These are phyloP conservation scores for Bjerkandera adusta DNA, from an alignment of 1,284 basidiomycete species.

Conservation along the genomic window DNA sequence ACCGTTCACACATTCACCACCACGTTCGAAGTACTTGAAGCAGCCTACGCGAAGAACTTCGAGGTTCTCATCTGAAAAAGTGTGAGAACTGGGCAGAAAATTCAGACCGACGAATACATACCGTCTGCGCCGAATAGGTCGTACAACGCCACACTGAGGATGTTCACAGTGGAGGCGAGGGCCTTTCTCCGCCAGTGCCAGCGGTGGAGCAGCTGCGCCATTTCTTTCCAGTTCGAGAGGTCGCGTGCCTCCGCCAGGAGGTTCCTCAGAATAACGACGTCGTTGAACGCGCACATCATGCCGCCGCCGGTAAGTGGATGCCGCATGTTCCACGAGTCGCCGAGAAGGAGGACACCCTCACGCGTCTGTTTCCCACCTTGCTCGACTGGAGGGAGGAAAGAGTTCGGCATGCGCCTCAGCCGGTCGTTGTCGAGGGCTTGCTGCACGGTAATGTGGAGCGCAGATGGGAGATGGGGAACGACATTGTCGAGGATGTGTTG, in stretches of 20 bases:
- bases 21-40: conserved; percentile 96
- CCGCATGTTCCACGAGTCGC: conserved; percentile 99
- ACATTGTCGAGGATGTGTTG: conserved; percentile 73
- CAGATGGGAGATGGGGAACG: conserved; percentile 75
- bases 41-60: conserved; percentile 89
- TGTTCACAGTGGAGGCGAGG: conserved; percentile 83
- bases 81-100: conserved; percentile 2
- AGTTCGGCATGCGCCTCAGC: conserved; percentile 93
- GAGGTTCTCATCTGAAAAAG: conserved; percentile 63
- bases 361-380: conserved; percentile 65
- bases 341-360: conserved; percentile 83
- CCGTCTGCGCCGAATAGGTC: conserved; percentile 91
- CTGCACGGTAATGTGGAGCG: conserved; percentile 62
- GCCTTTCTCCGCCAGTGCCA: conserved; percentile 90
- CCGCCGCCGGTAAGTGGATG: conserved; percentile 97
- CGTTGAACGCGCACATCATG: conserved; percentile 91
- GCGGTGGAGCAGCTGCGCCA: conserved; percentile 55
- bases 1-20: conserved; percentile 86
- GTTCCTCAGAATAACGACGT: conserved; percentile 73
- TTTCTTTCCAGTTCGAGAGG: conserved; percentile 60
- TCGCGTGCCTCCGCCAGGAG: conserved; percentile 53
- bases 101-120: conserved; percentile 35
- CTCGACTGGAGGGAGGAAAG: conserved; percentile 84
- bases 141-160: conserved; percentile 88
- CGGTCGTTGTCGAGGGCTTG: conserved; percentile 69